Evolutionary conservation across 257 asterid genomes (phyloP).

Genomic region (Dorcoceras hygrometricum): DNA sequence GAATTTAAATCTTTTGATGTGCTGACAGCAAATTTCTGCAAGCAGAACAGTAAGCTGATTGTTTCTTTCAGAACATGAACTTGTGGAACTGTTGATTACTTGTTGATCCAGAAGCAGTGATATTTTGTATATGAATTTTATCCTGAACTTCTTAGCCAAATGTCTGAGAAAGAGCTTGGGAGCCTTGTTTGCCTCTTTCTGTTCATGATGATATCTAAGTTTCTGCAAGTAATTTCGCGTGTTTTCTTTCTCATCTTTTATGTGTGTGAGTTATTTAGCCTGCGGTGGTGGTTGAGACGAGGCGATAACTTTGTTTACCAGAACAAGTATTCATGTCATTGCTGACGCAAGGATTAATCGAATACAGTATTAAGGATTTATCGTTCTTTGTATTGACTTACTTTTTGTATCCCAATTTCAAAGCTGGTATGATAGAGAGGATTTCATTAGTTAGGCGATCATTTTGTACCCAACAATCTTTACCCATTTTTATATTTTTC

Average conservation of each 20-base stretch:
- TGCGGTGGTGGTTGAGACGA: not conserved
- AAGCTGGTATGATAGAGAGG: conserved; percentile 12
- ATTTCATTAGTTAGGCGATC: conserved; percentile 6
- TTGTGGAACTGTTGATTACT: not conserved
- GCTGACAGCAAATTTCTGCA: not conserved
- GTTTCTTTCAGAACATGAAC: too few species aligned
- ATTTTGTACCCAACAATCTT: conserved; percentile 24
- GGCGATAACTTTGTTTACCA: conserved; percentile 16
- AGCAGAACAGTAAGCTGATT: too few species aligned
- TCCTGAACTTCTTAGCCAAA: not conserved
- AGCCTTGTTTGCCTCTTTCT: not conserved
- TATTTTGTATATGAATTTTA: too few species aligned
- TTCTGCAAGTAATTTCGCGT: not conserved
- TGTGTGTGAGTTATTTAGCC: not conserved
- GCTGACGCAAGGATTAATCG: conserved; percentile 1
- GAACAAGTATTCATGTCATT: conserved; percentile 16
- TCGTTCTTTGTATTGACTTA: conserved; percentile 3
- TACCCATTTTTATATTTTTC: not conserved
- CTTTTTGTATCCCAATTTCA: not conserved
- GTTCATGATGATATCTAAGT: not conserved
- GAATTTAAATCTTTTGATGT: not conserved
- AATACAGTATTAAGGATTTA: conserved; percentile 9
- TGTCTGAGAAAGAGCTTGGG: not conserved
- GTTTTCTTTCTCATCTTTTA: not conserved
- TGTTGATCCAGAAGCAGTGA: not conserved